A percentile compares a stretch with the other conserved stretches of the same genome.
These are phyloP conservation scores for Eucalyptus polyanthemos DNA, from an alignment of 345 rosid genomes.

Conservation along the genomic window DNA sequence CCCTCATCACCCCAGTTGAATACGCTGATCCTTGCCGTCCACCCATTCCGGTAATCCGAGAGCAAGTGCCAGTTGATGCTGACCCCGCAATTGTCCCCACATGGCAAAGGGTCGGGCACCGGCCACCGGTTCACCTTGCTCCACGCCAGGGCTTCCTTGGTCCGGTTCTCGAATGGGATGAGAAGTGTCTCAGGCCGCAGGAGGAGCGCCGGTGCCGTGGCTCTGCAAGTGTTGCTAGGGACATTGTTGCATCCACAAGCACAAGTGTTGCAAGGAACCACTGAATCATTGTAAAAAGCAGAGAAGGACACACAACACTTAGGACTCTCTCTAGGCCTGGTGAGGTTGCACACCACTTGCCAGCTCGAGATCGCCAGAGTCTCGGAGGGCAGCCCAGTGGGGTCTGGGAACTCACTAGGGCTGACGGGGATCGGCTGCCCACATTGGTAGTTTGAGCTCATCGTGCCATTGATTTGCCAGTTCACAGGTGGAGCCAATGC, in stretches of 20 bases:
- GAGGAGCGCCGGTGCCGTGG: slow-evolving; percentile 20
- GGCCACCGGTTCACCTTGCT: neutral
- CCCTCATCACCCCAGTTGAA: slow-evolving; percentile 20
- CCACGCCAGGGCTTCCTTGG: slow-evolving; percentile 20
- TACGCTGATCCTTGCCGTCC: slow-evolving; percentile 25
- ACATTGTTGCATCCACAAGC: slow-evolving; percentile 29
- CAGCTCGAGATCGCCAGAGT: slow-evolving; percentile 29
- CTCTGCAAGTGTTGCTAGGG: slow-evolving; percentile 16
- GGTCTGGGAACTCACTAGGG: slow-evolving; percentile 17
- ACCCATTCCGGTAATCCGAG: slow-evolving; percentile 15
- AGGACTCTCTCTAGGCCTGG: slow-evolving; percentile 5
- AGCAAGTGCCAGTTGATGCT: slow-evolving; percentile 30
- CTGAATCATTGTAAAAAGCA: slow-evolving; percentile 35
- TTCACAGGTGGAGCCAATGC: slow-evolving; percentile 24
- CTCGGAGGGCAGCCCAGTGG: slow-evolving; percentile 21
- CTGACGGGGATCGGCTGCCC: slow-evolving; percentile 27
- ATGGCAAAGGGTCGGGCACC: slow-evolving; percentile 18
- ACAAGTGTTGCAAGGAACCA: slow-evolving; percentile 41
- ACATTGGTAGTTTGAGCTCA: slow-evolving; percentile 27
- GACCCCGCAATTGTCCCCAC: slow-evolving; percentile 30
- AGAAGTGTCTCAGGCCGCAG: slow-evolving; percentile 17
- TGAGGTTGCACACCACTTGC: slow-evolving; percentile 50
- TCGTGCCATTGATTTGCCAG: slow-evolving; percentile 32
- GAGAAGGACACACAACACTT: slow-evolving; percentile 56
- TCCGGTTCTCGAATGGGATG: slow-evolving; percentile 35